Conservation (phyloP, 768 basidiomycete species). For the Saitozyma sp. region DNA sequence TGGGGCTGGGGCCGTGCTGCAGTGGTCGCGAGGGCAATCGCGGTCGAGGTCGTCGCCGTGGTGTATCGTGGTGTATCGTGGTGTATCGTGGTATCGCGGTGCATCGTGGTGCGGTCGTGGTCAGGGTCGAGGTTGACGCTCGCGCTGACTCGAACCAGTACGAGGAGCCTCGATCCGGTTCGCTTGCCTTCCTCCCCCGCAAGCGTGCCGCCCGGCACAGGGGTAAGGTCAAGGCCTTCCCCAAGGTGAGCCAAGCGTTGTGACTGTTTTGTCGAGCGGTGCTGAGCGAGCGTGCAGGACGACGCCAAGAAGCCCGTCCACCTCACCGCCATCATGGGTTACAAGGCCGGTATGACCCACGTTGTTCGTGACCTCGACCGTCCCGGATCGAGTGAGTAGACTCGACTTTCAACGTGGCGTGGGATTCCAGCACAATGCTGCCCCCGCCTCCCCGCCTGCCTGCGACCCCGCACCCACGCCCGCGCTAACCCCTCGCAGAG, state of each 20-base stretch:
- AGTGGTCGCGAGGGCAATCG: not conserved
- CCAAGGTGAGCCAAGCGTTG: conserved; percentile 74
- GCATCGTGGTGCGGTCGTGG: not conserved
- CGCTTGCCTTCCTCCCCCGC: conserved; percentile 77
- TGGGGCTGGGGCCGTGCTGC: not conserved
- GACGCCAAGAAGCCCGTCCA: conserved; percentile 99
- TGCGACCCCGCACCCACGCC: too few relatives aligned
- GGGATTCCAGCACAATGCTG: not conserved
- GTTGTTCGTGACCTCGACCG: conserved; percentile 98
- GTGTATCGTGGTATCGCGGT: not conserved
- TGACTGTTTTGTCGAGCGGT: not conserved
- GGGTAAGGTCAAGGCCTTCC: conserved; percentile 99
- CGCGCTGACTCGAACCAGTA: conserved; percentile 59
- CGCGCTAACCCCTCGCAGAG: conserved; percentile 59
- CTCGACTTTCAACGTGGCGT: not conserved
- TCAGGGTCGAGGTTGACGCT: not conserved
- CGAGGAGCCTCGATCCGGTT: conserved; percentile 98
- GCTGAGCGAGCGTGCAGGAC: conserved; percentile 62
- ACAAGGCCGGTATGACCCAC: conserved; percentile 99
- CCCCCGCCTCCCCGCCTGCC: too few relatives aligned
- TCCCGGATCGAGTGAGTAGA: conserved; percentile 89
- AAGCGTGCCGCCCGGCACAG: conserved; percentile 96
- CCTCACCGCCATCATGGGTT: conserved; percentile 96
- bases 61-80: not conserved
- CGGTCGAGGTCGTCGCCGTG: not conserved